Percentiles rank a stretch among this genome's conserved stretches.
Conservation (phyloP, 2,329 filamentous ascomycete genomes). For the Fusarium pseudonygamai region DNA sequence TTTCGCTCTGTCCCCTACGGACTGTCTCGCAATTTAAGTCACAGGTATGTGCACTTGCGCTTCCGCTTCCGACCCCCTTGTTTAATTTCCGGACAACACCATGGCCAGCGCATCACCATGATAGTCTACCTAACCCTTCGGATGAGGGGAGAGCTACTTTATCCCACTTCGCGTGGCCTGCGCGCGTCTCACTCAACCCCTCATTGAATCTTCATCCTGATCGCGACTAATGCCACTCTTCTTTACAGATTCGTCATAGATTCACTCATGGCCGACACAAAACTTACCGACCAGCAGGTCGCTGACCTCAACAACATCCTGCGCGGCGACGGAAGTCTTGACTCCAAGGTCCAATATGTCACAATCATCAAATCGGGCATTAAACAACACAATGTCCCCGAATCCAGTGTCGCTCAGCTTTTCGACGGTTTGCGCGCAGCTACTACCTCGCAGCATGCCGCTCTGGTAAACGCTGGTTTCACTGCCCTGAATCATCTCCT, state of each 20-base stretch:
- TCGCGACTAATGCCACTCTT: slow-evolving; percentile 11
- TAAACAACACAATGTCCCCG: slow-evolving; percentile 91
- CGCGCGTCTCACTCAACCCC: slow-evolving; percentile 9
- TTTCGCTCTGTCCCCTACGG: slow-evolving; percentile 29
- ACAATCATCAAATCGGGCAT: slow-evolving; percentile 85
- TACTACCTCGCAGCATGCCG: slow-evolving; percentile 78
- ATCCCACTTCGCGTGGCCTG: slow-evolving; percentile 30
- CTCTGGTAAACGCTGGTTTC: slow-evolving; percentile 83
- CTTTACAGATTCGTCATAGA: slow-evolving; percentile 32
- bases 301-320: slow-evolving; percentile 62
- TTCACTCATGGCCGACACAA: slow-evolving; percentile 60
- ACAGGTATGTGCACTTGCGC: slow-evolving; percentile 30
- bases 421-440: slow-evolving; percentile 85
- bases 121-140: not conserved
- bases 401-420: slow-evolving; percentile 73
- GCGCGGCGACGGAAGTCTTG: slow-evolving; percentile 71
- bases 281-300: slow-evolving; percentile 68
- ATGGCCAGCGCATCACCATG: slow-evolving; percentile 26
- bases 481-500: slow-evolving; percentile 88
- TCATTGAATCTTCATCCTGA: slow-evolving; percentile 3
- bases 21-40: slow-evolving; percentile 23
- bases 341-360: slow-evolving; percentile 76
- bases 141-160: slow-evolving; percentile 13
- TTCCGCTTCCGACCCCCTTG: not conserved
- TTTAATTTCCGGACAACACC: slow-evolving; percentile 28